Conservation (phyloP, 352 stramenopile species). For the Thalassiosira exigua region DNA sequence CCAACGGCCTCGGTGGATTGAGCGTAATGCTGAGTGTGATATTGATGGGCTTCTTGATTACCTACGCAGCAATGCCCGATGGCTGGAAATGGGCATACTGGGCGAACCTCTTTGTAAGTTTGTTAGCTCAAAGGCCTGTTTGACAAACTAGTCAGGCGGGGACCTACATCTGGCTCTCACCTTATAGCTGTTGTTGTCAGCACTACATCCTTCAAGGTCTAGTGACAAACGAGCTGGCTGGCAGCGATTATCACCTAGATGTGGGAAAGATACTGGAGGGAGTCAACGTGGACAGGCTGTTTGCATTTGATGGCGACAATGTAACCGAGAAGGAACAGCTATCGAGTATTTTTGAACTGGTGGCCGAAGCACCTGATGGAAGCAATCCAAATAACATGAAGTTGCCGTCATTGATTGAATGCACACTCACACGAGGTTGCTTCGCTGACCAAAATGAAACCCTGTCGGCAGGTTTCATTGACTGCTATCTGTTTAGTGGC, state of each 20-base stretch:
- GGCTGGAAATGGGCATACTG: constrained; percentile 56
- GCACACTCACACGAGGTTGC: constrained; percentile 25
- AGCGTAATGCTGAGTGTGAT: constrained; percentile 53
- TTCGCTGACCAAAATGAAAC: constrained; percentile 14
- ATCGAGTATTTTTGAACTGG: constrained; percentile 27
- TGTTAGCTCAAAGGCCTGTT: no score
- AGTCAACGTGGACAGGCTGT: constrained; percentile 16
- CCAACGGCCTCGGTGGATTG: constrained; percentile 52
- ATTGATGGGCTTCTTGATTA: constrained; percentile 63
- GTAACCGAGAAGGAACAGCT: constrained; percentile 9
- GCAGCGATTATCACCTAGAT: constrained; percentile 47
- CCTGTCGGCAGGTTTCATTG: constrained; percentile 19
- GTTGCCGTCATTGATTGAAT: constrained; percentile 27
- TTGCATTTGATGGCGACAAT: constrained; percentile 34
- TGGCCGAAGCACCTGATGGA: constrained; percentile 15
- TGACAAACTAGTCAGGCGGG: no score
- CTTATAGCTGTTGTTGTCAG: no score
- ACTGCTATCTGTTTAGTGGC: constrained; percentile 35
- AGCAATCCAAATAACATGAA: constrained; percentile 18
- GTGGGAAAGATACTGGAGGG: constrained; percentile 27
- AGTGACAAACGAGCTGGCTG: constrained; percentile 56
- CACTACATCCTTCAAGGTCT: constrained; percentile 61
- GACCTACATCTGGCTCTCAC: no score
- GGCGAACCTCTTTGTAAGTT: constrained; percentile 56
- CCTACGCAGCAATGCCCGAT: constrained; percentile 44